Evolutionary conservation across 2,329 filamentous ascomycete genomes (phyloP).

Genomic region (Xylaria arbuscula): DNA sequence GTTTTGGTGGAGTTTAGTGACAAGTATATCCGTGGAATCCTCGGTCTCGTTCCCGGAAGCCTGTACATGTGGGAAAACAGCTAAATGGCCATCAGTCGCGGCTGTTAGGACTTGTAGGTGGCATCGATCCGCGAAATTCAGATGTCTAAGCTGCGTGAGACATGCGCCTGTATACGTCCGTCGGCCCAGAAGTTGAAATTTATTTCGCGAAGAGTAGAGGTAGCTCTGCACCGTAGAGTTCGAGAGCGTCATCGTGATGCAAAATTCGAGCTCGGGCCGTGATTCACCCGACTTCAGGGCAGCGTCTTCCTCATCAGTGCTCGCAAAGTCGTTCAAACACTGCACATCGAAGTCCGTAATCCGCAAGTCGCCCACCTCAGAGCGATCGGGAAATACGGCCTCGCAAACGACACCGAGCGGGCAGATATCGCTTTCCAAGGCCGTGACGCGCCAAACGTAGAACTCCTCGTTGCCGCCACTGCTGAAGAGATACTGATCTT

Average conservation of each 20-base stretch:
- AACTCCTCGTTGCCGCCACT: conserved; percentile 91
- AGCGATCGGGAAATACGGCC: conserved; percentile 63
- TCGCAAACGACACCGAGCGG: conserved; percentile 69
- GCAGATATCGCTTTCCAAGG: conserved; percentile 60
- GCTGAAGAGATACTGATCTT: conserved; percentile 79
- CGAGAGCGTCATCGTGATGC: conserved; percentile 80
- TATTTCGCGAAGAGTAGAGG: conserved; percentile 55
- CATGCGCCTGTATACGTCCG: conserved; percentile 78
- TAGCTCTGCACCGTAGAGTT: conserved; percentile 81
- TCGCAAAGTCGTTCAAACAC: conserved; percentile 39
- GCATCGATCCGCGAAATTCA: conserved; percentile 47
- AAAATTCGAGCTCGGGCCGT: conserved; percentile 52
- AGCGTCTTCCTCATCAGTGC: conserved; percentile 41
- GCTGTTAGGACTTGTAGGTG: conserved; percentile 68
- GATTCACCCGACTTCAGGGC: conserved; percentile 22
- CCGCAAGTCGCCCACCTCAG: conserved; percentile 72
- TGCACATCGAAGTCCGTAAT: conserved; percentile 81
- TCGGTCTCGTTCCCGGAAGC: neutral
- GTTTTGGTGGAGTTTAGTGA: conserved; percentile 76
- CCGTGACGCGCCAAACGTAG: conserved; percentile 79
- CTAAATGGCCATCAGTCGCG: conserved; percentile 83
- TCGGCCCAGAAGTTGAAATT: conserved; percentile 63
- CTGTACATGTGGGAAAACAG: conserved; percentile 61
- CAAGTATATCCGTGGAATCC: conserved; percentile 48
- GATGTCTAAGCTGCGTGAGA: conserved; percentile 71